These are phyloP conservation scores for Osmozyma mogii DNA, from an alignment of 805 yeast species.

Conservation along the genomic window DNA sequence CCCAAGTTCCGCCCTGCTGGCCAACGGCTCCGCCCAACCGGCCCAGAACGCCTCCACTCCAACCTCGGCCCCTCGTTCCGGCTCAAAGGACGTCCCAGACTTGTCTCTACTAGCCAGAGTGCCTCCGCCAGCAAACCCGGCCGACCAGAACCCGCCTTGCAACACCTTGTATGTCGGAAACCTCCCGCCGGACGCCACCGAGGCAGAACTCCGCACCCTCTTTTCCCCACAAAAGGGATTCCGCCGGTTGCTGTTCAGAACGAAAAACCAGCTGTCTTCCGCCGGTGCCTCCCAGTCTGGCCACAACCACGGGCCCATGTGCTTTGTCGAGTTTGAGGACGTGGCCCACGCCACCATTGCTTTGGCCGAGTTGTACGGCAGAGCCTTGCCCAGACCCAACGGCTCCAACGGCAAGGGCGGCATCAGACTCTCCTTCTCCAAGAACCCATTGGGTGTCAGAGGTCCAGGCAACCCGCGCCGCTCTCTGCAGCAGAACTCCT, in stretches of 20 bases:
- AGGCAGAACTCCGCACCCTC: conserved; percentile 78
- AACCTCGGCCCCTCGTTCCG: conserved; percentile 7
- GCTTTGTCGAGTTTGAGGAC: conserved; percentile 97
- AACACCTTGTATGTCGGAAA: conserved; percentile 96
- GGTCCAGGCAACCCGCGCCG: conserved; percentile 50
- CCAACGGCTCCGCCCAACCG: conserved; percentile 5
- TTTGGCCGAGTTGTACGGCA: conserved; percentile 86
- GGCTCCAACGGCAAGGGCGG: conserved; percentile 79
- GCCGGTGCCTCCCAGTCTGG: conserved; percentile 15
- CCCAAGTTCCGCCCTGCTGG: conserved; percentile 2
- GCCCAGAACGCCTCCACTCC: conserved; percentile 6
- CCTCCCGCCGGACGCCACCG: conserved; percentile 94
- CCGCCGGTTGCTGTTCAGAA: conserved; percentile 84
- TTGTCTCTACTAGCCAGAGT: conserved; percentile 68
- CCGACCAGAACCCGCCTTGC: conserved; percentile 98
- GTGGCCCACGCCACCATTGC: conserved; percentile 91
- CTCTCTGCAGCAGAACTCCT: too few species aligned
- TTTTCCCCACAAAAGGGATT: conserved; percentile 89
- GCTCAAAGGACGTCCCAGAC: conserved; percentile 45
- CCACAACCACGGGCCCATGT: conserved; percentile 89
- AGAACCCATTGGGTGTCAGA: conserved; percentile 95
- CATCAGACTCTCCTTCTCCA: conserved; percentile 85
- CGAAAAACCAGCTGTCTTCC: conserved; percentile 40
- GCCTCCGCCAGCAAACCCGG: conserved; percentile 94
- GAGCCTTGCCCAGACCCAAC: conserved; percentile 77